These are phyloP conservation scores for Xylaria sp. DNA, from an alignment of 2,329 filamentous ascomycete species.

Conservation along the genomic window DNA sequence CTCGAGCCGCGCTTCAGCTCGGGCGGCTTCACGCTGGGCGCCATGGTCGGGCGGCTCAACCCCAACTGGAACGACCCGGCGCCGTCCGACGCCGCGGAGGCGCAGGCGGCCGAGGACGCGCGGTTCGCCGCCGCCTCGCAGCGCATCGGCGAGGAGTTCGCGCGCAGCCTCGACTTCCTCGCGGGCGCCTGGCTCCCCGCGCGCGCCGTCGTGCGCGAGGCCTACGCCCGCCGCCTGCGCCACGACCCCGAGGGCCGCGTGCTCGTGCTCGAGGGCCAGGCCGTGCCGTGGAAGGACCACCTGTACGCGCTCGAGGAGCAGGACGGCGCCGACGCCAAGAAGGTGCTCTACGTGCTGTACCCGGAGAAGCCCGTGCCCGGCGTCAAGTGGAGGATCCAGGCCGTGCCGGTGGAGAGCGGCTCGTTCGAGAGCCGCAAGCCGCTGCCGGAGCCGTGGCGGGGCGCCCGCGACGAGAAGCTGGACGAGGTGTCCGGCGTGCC, in stretches of 20 bases:
- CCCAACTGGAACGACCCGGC: slow-evolving; percentile 73
- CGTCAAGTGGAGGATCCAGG: slow-evolving; percentile 91
- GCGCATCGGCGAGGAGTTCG: slow-evolving; percentile 89
- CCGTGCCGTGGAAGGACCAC: slow-evolving; percentile 95
- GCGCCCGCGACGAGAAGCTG: slow-evolving; percentile 83
- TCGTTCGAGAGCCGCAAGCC: slow-evolving; percentile 93
- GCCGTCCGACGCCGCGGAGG: slow-evolving; percentile 55
- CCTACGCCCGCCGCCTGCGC: too few relatives aligned
- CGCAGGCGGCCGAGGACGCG: slow-evolving; percentile 77
- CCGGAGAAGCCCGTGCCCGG: slow-evolving; percentile 76
- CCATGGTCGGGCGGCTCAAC: slow-evolving; percentile 80
- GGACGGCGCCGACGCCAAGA: slow-evolving; percentile 49
- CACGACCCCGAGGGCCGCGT: slow-evolving; percentile 77
- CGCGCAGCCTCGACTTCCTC: slow-evolving; percentile 77
- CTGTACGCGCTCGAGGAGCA: slow-evolving; percentile 83
- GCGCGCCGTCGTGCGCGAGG: slow-evolving; percentile 69
- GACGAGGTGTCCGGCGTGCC: slow-evolving; percentile 69
- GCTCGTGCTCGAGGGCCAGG: slow-evolving; percentile 74
- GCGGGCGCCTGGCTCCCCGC: slow-evolving; percentile 83
- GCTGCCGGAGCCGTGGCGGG: slow-evolving; percentile 88
- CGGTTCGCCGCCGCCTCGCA: slow-evolving; percentile 76
- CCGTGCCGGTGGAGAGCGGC: slow-evolving; percentile 80
- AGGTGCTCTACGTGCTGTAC: slow-evolving; percentile 87
- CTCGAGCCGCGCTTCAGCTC: slow-evolving; percentile 82
- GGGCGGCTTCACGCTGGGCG: slow-evolving; percentile 81